Conservation (phyloP, 2,329 filamentous ascomycete genomes). For the Trichoderma arundinaceum region DNA sequence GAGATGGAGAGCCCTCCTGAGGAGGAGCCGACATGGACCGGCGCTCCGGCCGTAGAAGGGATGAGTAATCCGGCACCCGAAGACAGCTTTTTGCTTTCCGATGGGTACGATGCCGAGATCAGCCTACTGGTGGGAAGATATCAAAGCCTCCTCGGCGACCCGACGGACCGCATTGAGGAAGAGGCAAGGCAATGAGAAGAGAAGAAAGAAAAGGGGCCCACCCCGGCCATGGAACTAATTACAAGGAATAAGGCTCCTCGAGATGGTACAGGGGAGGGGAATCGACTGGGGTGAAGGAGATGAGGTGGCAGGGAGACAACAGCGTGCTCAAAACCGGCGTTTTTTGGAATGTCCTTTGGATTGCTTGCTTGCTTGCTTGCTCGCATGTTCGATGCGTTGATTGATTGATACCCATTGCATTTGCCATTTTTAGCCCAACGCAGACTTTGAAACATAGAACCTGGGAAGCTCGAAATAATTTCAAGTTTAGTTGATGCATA, state of each 20-base stretch:
- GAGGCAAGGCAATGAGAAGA: conserved; percentile 43
- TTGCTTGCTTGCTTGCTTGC: conserved; percentile 23
- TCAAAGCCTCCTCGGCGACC: conserved; percentile 44
- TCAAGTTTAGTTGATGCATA: too few species aligned
- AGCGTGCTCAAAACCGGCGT: conserved; percentile 6
- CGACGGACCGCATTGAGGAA: conserved; percentile 47
- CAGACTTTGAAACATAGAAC: conserved; percentile 17
- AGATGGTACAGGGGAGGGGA: conserved; percentile 9
- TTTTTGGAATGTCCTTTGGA: conserved; percentile 33
- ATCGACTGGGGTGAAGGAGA: conserved; percentile 9
- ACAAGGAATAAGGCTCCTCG: not conserved
- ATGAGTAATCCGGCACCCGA: conserved; percentile 39
- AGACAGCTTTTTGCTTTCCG: conserved; percentile 42
- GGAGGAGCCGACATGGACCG: conserved; percentile 37
- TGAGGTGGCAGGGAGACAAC: conserved; percentile 14
- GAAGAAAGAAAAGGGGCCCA: conserved; percentile 2
- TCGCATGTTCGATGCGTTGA: conserved; percentile 12
- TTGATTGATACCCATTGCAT: conserved; percentile 34
- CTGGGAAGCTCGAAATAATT: not conserved
- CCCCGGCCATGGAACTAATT: conserved; percentile 12
- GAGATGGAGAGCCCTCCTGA: conserved; percentile 44
- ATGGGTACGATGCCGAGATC: conserved; percentile 43
- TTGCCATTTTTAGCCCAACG: conserved; percentile 15
- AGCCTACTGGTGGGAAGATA: conserved; percentile 47
- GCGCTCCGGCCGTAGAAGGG: conserved; percentile 33